Base-by-base conservation (phyloP, 352 stramenopile species). In the Albugo candida region DNA sequence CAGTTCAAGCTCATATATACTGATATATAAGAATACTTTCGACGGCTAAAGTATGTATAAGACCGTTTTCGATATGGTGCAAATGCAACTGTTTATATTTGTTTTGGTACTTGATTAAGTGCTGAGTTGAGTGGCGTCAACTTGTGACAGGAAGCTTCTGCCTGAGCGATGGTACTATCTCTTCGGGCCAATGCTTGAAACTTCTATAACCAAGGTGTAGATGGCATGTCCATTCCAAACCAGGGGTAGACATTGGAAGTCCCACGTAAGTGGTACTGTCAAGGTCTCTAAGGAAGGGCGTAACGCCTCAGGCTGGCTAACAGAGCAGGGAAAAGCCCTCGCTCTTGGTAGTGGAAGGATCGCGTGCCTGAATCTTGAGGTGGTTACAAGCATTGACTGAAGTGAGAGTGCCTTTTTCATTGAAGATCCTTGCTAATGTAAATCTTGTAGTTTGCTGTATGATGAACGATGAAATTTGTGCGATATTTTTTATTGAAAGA, bases 331-430 rank as follows among this genome's bases (percentile, higher is more conserved):
- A 70, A 67, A 70, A 70, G 39, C 51, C 48, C 53, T 63, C 59
- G 63, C 63, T 71, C 54, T 64, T 71, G 63, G 63, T 71, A 71
- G 63, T 71, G 63, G 63, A 56, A 71, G 59, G 59, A 70, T 59
- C 51, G 59, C 62, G 60, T 58, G 51, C 56, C 54, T 67, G 59
- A 70, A 70, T 67, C 36, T 47, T 66, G 62, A 65, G 38, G 38
- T 43, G 38, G 38, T 24, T 10, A 43, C 38, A 31, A 31, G 3
- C 3, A 3, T 10, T 31, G 24, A 3, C 8, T 31, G 24, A 31
- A 8, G 24, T 10, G 24, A 31, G 8, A 31, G 24, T 31, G 3
- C 8, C 24, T 31, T 31, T 31, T 31, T 3, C 24, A 31, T 8
- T 31, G 3, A 31, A 31, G n/a, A n/a, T n/a, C n/a, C n/a, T n/a